Conservation (phyloP, 2,329 filamentous ascomycete genomes). For the Phaeosphaeria sp. region DNA sequence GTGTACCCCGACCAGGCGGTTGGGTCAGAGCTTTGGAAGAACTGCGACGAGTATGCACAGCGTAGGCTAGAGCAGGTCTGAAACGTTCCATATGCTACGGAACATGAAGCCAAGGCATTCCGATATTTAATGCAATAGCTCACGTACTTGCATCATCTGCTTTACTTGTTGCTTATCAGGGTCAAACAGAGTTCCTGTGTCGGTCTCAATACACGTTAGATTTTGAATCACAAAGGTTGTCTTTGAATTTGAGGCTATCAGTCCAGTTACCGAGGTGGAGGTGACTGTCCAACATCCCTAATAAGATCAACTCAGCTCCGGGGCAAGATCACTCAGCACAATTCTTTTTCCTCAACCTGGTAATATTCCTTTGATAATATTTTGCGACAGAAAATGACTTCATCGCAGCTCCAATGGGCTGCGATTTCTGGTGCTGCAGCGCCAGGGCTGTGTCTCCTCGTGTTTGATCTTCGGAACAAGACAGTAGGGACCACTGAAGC, state of each 20-base stretch:
- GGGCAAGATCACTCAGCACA: neutral
- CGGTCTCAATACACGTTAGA: too few relatives aligned
- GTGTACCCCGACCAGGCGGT: neutral
- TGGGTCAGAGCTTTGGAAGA: neutral
- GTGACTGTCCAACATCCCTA: too few relatives aligned
- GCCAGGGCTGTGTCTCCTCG: constrained; percentile 5
- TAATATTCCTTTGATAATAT: neutral
- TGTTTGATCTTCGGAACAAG: constrained; percentile 7
- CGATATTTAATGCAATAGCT: neutral
- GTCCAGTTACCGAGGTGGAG: too few relatives aligned
- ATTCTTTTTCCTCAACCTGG: neutral
- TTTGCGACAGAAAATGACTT: neutral
- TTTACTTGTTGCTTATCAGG: neutral
- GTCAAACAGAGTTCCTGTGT: too few relatives aligned
- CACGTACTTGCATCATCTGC: too few relatives aligned
- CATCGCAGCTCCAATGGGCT: constrained; percentile 6
- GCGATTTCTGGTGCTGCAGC: constrained; percentile 7
- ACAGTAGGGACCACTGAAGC: constrained; percentile 4
- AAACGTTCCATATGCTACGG: neutral
- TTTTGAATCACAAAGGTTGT: too few relatives aligned
- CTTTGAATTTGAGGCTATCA: too few relatives aligned
- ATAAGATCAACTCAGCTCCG: neutral
- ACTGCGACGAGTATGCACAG: neutral
- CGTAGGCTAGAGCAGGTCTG: neutral
- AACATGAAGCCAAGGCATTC: neutral